phyloP scores from a whole-genome alignment of 106 monocot genomes.

The Dendrobium chrysotoxum region DNA sequence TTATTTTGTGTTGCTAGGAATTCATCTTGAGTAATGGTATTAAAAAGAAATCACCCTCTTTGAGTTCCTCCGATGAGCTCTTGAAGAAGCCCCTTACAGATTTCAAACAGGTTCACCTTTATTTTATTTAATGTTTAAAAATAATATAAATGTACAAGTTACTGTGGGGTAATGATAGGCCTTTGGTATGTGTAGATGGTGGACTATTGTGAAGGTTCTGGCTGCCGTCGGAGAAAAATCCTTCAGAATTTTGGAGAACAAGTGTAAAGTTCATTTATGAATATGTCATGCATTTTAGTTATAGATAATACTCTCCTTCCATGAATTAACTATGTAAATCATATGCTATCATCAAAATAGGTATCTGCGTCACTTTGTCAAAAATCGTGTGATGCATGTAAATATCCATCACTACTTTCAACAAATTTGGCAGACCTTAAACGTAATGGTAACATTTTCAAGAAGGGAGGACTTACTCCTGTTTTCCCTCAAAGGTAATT shows the following conservation, averaged over 20 bases:
- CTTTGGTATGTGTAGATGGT: constrained; percentile 50
- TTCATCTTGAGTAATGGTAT: constrained; percentile 68
- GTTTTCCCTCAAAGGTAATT: constrained; percentile 56
- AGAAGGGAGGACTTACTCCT: constrained; percentile 30
- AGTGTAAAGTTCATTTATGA: constrained; percentile 21
- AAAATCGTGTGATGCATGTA: constrained; percentile 82
- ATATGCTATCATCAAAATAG: constrained; percentile 24
- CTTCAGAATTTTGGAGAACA: constrained; percentile 84
- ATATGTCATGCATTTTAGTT: background rate
- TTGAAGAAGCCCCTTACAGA: constrained; percentile 50
- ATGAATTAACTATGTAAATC: background rate
- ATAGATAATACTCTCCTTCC: background rate
- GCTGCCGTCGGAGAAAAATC: constrained; percentile 78
- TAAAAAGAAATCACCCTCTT: constrained; percentile 41
- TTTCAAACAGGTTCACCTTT: constrained; percentile 52
- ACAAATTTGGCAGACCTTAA: constrained; percentile 41
- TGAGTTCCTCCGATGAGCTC: constrained; percentile 22
- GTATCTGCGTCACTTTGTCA: constrained; percentile 54
- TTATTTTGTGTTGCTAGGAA: constrained; percentile 35
- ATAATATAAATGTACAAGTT: background rate
- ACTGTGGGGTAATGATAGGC: background rate
- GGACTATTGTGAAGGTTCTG: constrained; percentile 77
- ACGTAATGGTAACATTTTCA: constrained; percentile 21
- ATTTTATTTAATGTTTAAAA: background rate
- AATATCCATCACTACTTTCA: constrained; percentile 51